phyloP scores from a whole-genome alignment of 768 basidiomycete genomes.

The Neoboletus subvelutipes region DNA sequence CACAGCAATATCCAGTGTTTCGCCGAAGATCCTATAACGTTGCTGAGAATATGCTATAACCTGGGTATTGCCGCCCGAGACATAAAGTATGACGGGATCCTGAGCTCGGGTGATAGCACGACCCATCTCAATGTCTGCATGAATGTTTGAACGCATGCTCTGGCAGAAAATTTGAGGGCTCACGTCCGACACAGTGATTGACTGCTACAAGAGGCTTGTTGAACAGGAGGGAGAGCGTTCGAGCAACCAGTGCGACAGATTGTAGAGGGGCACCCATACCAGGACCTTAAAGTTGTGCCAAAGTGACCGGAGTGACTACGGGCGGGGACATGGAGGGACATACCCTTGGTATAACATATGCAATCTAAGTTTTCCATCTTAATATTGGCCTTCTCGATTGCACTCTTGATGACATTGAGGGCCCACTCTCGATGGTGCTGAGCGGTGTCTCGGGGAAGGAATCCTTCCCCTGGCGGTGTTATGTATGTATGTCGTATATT shows the following conservation, averaged over 20 bases:
- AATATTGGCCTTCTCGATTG: conserved; percentile 63
- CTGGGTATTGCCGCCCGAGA: conserved; percentile 98
- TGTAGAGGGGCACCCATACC: conserved; percentile 98
- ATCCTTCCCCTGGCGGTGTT: conserved; percentile 97
- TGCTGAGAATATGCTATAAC: conserved; percentile 98
- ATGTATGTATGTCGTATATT: conserved; percentile 99
- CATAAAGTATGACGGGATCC: conserved; percentile 96
- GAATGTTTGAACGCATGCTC: neutral
- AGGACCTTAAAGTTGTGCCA: conserved; percentile 60
- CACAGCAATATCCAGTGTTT: conserved; percentile 98
- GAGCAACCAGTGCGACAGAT: conserved; percentile 90
- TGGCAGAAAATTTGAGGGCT: conserved; percentile 10
- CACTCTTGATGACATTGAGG: conserved; percentile 75
- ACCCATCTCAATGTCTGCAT: conserved; percentile 96
- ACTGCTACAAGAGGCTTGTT: conserved; percentile 93
- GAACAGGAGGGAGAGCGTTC: conserved; percentile 85
- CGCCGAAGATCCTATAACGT: conserved; percentile 97
- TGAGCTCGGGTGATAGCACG: conserved; percentile 90
- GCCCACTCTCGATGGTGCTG: conserved; percentile 95
- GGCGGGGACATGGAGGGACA: conserved; percentile 6
- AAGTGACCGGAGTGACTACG: neutral
- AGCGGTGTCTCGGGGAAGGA: conserved; percentile 94
- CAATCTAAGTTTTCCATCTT: conserved; percentile 83
- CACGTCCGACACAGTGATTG: conserved; percentile 99
- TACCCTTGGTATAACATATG: conserved; percentile 97